Base-by-base conservation (phyloP, 2,329 filamentous ascomycete species). In the Hypomyces rosellus region DNA sequence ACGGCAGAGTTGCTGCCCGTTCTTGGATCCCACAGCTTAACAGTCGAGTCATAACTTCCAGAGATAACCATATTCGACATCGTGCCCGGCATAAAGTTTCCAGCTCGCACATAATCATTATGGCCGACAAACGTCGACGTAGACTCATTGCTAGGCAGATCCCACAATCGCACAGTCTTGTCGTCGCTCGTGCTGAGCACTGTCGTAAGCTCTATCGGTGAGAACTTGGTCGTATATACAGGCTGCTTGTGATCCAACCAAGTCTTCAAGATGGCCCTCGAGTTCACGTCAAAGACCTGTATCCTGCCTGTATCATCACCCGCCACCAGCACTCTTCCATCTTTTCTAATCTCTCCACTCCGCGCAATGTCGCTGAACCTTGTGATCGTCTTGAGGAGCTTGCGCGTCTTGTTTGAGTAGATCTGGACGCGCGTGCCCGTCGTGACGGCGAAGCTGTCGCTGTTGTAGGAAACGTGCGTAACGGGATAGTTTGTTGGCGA, bases 161-260 rank as follows among this genome's bases (percentile, higher is more conserved):
- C 92, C 95, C 95, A 99, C 50, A 97, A 71, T 48, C 91, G 81
- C 46, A 99, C 91, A 3, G 91, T 96, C 60, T 85, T 84, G 70
- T 99, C 93, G 67, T 99, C 93, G 65, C 88, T 90, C 47, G 88
- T 86, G 63, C 87, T 95, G 78, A 99, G 85, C 53, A 97, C 74
- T 3, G 83, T 83, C 1, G 93, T 99, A 56, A 91, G 78, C 54
- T 93, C 86, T n/a, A 78, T 80, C 1, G 90, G 89, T n/a, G 88
- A 92, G 79, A 95, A 99, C 67, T 86, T 86, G 42, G 90, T 92
- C 20, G 86, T 82, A 85, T 92, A 96, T 20, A 95, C 89, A 13
- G 93, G 89, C 75, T 95, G 91, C 72, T 90, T 91, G 73, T 97
- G 92, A 59, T 91, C 83, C 56, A 85, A 84, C 92, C 93, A 99